Conservation (phyloP, 2,329 filamentous ascomycete species). For the Gyromitra esculenta region DNA sequence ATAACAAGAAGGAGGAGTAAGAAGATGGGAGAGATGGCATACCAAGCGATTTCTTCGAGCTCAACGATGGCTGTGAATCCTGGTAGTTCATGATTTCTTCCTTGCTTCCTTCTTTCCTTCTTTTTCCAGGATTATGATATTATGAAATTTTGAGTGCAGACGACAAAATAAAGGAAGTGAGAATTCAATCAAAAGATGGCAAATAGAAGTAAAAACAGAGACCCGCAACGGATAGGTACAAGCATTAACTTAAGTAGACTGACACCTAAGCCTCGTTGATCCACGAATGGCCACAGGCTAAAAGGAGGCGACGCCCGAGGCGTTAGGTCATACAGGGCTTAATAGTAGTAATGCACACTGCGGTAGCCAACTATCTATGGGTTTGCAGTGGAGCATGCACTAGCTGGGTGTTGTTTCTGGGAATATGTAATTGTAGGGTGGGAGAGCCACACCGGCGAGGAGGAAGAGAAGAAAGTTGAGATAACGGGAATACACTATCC, state of each 20-base stretch:
- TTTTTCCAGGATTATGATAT: conserved; percentile 16
- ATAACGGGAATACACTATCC: conserved; percentile 23
- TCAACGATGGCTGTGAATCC: conserved; percentile 25
- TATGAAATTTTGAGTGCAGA: conserved; percentile 6
- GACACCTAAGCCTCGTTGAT: conserved; percentile 8
- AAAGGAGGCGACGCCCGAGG: conserved; percentile 22
- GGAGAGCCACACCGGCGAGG: background rate
- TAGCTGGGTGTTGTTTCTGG: conserved; percentile 26
- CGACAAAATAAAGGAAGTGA: background rate
- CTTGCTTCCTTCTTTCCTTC: background rate
- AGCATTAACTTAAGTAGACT: conserved; percentile 39
- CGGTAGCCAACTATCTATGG: conserved; percentile 21
- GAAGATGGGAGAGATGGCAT: conserved; percentile 18
- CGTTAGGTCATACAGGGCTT: conserved; percentile 33
- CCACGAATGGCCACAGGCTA: conserved; percentile 9
- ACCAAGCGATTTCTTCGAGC: conserved; percentile 25
- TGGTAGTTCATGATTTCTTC: conserved; percentile 33
- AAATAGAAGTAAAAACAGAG: background rate
- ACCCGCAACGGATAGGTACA: conserved; percentile 7
- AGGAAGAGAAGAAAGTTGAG: background rate
- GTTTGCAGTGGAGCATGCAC: conserved; percentile 12
- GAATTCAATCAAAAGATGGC: background rate
- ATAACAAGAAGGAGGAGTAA: background rate
- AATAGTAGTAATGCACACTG: conserved; percentile 20
- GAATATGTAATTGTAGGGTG: conserved; percentile 8